Evolutionary conservation across 306 rosid species (phyloP).

Genomic region (Cicer cuneatum): DNA sequence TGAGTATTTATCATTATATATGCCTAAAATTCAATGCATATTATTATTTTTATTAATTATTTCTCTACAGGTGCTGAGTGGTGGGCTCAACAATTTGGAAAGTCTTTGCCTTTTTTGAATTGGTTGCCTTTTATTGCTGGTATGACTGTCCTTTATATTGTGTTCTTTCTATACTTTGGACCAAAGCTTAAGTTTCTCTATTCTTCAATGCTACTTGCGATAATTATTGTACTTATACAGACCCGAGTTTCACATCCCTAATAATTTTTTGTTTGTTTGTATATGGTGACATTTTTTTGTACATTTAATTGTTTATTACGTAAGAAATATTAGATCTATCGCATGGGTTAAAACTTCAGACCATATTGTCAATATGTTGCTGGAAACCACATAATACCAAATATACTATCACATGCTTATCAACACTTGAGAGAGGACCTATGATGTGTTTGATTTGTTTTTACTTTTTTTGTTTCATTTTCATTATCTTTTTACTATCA

Average conservation of each 20-base stretch:
- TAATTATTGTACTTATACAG: background rate
- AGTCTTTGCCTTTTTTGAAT: conserved; percentile 72
- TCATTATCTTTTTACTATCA: too few species aligned
- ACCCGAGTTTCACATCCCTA: conserved; percentile 14
- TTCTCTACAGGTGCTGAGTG: conserved; percentile 78
- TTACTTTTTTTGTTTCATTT: too few species aligned
- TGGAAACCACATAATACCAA: too few species aligned
- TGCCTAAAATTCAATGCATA: conserved; percentile 16
- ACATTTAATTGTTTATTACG: conserved; percentile 1
- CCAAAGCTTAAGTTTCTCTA: conserved; percentile 8
- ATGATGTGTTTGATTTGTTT: too few species aligned
- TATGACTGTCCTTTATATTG: conserved; percentile 45
- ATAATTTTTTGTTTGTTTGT: conserved; percentile 24
- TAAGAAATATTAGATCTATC: background rate
- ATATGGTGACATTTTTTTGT: conserved; percentile 22
- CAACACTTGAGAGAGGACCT: too few species aligned
- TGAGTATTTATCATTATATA: background rate
- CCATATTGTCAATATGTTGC: too few species aligned
- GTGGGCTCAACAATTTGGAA: conserved; percentile 82
- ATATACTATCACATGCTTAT: too few species aligned
- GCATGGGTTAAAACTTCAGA: background rate
- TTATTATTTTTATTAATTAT: conserved; percentile 10
- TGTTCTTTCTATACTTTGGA: conserved; percentile 26
- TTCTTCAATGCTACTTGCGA: background rate
- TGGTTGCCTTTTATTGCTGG: conserved; percentile 79